Evolutionary conservation across 148 eudicot species (phyloP), one percentile per base, ranked within the genome.

Genomic region (Spergularia marina): DNA sequence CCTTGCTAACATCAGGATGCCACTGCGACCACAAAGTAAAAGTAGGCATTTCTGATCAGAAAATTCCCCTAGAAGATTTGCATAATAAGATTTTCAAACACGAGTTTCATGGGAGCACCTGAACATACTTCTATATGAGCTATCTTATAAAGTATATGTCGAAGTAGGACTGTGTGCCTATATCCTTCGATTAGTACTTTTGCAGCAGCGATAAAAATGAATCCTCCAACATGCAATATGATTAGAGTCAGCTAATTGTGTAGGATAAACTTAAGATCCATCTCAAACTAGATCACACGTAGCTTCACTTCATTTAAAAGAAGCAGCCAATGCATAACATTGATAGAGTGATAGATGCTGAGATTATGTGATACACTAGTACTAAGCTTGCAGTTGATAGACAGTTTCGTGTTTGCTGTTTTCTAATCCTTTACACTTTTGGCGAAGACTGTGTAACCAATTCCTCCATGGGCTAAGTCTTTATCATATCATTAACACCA

Each of bases 1-100:
- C 89, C 83, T 93, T 93, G 88, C 86, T 89, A 76, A 93, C 98
- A 89, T 93, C 98, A 63, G 96, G 98, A 83, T 93, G 98, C 84
- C 88, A 93, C 98, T 91, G 92, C 84, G 72, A 55, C 71, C 54
- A 65, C 56, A 76, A 6, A n/a, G 15, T 53, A 30, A 65, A 15
- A 60, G 23, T 47, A 78, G 39, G 44, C 53, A 65, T 66, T 59
- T 6, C 21, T 56, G 25, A 71, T 16, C 15, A 77, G 6, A 7
- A 30, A 20, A 2, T 23, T 18, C 30, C 60, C 53, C 3, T 30
- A 53, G 12, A 56, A 18, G 20, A 71, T 71, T 51, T 2, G 14
- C 20, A 34, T 34, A 44, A 21, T 9, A 41, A 5, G 53, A 63
- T 10, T 18, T 49, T 25, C 23, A 62, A 56, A 63, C 49, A 63